Percentiles rank a stretch among this genome's conserved stretches.
These are phyloP conservation scores for Carex myosuroides DNA, from an alignment of 176 grass and related monocot species.

Conservation along the genomic window DNA sequence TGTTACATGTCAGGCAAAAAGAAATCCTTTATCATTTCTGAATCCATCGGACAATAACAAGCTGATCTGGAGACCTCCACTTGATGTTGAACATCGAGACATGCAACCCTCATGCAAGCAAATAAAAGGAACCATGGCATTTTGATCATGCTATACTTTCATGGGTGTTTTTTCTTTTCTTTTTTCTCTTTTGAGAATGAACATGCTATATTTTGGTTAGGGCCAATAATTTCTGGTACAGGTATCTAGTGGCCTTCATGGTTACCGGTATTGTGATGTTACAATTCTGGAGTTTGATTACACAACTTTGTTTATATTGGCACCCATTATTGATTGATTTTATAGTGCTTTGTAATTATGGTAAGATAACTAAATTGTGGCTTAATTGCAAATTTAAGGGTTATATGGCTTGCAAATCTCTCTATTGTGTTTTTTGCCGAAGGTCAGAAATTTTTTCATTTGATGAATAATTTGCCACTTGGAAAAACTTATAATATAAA, in stretches of 20 bases:
- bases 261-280: neutral
- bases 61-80: constrained; percentile 42
- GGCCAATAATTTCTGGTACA: neutral
- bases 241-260: neutral
- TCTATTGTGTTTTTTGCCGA: neutral
- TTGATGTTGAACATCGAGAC: constrained; percentile 28
- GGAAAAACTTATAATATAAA: neutral
- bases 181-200: constrained; percentile 4
- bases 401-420: neutral
- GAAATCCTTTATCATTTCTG: constrained; percentile 49
- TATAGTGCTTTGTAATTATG: neutral
- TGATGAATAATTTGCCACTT: neutral
- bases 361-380: neutral
- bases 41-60: constrained; percentile 44
- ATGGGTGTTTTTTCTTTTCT: neutral
- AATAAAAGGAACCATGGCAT: constrained; percentile 35
- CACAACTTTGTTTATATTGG: neutral
- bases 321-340: neutral
- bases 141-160: neutral
- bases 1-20: constrained; percentile 56
- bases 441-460: neutral
- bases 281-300: neutral
- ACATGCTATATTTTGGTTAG: neutral
- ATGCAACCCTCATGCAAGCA: constrained; percentile 39
- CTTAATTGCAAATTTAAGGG: neutral